Evolutionary conservation across 768 basidiomycete genomes (phyloP).

Genomic region (Suillus fuscotomentosus): DNA sequence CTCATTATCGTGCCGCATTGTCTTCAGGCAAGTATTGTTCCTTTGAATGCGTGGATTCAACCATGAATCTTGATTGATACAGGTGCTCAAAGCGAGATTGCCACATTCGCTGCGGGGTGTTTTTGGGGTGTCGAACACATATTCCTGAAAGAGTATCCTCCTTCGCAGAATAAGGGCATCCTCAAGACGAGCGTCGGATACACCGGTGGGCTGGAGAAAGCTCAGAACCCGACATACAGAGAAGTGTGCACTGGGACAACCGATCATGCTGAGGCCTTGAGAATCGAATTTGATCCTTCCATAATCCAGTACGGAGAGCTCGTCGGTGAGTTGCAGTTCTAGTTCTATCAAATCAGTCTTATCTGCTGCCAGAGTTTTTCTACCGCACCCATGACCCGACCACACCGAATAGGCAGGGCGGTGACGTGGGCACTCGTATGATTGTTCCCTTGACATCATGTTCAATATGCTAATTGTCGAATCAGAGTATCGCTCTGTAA

Average conservation of each 20-base stretch:
- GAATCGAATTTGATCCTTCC: constrained; percentile 81
- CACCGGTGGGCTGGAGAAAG: constrained; percentile 63
- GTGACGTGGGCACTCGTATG: constrained; percentile 76
- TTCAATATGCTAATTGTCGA: background rate
- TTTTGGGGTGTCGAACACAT: constrained; percentile 91
- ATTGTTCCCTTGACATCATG: background rate
- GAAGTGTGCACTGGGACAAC: constrained; percentile 81
- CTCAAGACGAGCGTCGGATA: constrained; percentile 76
- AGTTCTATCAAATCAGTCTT: background rate
- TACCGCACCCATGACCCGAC: constrained; percentile 95
- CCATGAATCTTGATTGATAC: background rate
- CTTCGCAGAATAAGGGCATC: constrained; percentile 69
- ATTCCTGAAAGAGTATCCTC: constrained; percentile 77
- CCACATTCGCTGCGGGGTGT: constrained; percentile 58
- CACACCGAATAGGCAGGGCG: constrained; percentile 75
- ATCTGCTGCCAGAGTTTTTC: constrained; percentile 69
- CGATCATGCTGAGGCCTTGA: constrained; percentile 85
- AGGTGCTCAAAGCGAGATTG: constrained; percentile 32
- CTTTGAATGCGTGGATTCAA: background rate
- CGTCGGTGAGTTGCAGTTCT: constrained; percentile 56
- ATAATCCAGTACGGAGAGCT: constrained; percentile 81
- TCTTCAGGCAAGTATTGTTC: constrained; percentile 26
- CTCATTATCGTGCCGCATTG: constrained; percentile 41
- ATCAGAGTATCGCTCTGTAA: constrained; percentile 91
- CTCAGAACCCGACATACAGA: constrained; percentile 61